A percentile compares a stretch with the other conserved stretches of the same genome.
phyloP scores from a whole-genome alignment of 192 early-diverging fungal species.

The Coemansia sp. region DNA sequence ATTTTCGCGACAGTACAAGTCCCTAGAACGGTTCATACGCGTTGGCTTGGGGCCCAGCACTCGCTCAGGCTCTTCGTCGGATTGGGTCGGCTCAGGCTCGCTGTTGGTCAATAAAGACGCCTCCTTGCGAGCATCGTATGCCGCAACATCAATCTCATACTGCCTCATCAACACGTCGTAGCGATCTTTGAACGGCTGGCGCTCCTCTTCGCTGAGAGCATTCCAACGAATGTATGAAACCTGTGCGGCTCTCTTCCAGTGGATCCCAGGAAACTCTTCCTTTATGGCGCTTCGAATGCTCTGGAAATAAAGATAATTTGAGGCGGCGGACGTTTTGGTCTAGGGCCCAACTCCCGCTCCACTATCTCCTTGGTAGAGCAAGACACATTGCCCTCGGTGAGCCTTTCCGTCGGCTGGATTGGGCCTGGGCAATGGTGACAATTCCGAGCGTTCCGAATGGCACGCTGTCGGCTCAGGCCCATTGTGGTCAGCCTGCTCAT shows the following conservation, averaged over 20 bases:
- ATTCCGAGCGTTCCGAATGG: no score
- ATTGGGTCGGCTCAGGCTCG: background rate
- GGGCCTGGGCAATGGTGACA: no score
- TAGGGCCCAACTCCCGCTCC: background rate
- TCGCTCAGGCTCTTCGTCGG: background rate
- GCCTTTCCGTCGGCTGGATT: no score
- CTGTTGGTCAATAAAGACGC: background rate
- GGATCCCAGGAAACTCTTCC: background rate
- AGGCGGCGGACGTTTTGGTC: background rate
- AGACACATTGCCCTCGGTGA: no score
- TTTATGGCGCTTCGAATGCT: background rate
- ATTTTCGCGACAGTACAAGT: no score
- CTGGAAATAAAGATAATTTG: background rate
- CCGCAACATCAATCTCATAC: background rate
- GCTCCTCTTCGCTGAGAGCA: background rate
- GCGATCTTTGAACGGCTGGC: background rate
- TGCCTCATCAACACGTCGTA: background rate
- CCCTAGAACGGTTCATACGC: background rate
- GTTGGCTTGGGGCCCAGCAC: background rate
- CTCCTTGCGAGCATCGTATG: background rate
- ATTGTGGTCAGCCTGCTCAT: no score
- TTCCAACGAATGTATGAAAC: background rate
- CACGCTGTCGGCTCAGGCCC: no score
- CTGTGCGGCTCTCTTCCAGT: background rate
- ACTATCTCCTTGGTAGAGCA: background rate